Conservation (phyloP, 108 stramenopile species). For the Nitzschia inconspicua region DNA sequence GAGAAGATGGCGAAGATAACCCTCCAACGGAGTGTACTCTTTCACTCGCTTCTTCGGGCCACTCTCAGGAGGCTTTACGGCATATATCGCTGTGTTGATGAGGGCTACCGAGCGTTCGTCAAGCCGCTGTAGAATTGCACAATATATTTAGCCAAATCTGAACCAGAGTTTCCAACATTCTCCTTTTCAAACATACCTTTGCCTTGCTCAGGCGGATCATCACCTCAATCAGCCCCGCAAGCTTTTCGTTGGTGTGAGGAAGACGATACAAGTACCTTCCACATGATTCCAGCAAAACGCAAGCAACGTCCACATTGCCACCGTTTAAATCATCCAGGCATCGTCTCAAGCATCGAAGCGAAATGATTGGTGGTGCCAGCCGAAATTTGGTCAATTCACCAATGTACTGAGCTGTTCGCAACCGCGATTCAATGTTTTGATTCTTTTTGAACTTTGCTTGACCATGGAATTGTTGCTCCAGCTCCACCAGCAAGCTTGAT, state of each 20-base stretch:
- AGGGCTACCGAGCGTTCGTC: constrained; percentile 79
- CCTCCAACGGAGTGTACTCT: constrained; percentile 75
- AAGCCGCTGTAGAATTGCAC: constrained; percentile 41
- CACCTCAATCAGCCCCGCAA: constrained; percentile 71
- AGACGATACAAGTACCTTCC: constrained; percentile 85
- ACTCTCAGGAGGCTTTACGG: constrained; percentile 72
- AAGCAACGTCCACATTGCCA: constrained; percentile 85
- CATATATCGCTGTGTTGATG: constrained; percentile 77
- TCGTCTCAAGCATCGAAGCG: constrained; percentile 73
- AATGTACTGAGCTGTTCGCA: constrained; percentile 83
- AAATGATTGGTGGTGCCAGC: constrained; percentile 89
- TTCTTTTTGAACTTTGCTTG: constrained; percentile 84
- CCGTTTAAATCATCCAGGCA: constrained; percentile 89
- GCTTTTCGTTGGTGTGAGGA: constrained; percentile 64
- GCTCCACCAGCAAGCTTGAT: constrained; percentile 51
- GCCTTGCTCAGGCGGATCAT: constrained; percentile 87
- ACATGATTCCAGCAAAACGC: constrained; percentile 86
- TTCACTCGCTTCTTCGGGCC: constrained; percentile 58
- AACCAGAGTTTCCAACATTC: neutral
- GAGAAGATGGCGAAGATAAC: constrained; percentile 79
- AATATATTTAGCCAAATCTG: neutral
- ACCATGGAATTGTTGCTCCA: constrained; percentile 86
- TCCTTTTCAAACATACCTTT: constrained; percentile 44
- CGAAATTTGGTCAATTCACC: constrained; percentile 94
- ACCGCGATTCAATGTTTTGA: constrained; percentile 74